Percentiles rank a stretch among this genome's conserved stretches.
phyloP scores from a whole-genome alignment of 169 alveolate species.

The Miamiensis avidus region DNA sequence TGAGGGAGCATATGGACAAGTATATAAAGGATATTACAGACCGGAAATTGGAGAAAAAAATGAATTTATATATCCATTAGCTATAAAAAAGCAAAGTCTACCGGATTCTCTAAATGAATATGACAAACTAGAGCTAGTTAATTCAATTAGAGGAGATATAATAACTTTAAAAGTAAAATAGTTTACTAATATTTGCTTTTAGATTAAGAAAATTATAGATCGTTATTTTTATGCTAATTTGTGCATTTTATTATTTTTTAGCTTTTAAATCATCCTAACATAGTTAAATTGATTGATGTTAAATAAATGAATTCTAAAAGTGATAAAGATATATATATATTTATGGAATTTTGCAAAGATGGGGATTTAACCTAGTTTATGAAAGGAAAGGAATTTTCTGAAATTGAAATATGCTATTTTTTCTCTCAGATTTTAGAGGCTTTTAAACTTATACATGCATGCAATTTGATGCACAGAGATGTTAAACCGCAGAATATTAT shows the following conservation, averaged over 20 bases:
- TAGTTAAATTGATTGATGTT: constrained; percentile 48
- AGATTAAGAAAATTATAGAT: too few species aligned
- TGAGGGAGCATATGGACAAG: constrained; percentile 45
- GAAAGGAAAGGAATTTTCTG: constrained; percentile 45
- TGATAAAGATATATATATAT: constrained; percentile 38
- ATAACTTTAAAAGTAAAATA: constrained; percentile 25
- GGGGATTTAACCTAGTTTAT: constrained; percentile 46
- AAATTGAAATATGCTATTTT: constrained; percentile 52
- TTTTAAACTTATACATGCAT: constrained; percentile 59
- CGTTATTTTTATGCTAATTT: too few species aligned
- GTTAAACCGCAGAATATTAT: constrained; percentile 85
- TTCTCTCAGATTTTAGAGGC: constrained; percentile 68
- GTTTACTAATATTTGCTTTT: too few species aligned
- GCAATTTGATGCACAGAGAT: constrained; percentile 79
- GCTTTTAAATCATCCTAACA: constrained; percentile 49
- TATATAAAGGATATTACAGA: constrained; percentile 26
- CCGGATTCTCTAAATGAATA: constrained; percentile 32
- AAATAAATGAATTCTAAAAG: too few species aligned
- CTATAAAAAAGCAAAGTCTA: constrained; percentile 20
- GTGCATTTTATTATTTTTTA: too few species aligned
- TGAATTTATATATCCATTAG: constrained; percentile 16
- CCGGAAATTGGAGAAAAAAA: constrained; percentile 2
- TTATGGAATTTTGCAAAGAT: constrained; percentile 60
- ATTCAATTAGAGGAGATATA: constrained; percentile 55
- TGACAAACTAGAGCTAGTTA: constrained; percentile 41